Base-by-base conservation (phyloP, 345 rosid genomes). In the Toxicodendron radicans region DNA sequence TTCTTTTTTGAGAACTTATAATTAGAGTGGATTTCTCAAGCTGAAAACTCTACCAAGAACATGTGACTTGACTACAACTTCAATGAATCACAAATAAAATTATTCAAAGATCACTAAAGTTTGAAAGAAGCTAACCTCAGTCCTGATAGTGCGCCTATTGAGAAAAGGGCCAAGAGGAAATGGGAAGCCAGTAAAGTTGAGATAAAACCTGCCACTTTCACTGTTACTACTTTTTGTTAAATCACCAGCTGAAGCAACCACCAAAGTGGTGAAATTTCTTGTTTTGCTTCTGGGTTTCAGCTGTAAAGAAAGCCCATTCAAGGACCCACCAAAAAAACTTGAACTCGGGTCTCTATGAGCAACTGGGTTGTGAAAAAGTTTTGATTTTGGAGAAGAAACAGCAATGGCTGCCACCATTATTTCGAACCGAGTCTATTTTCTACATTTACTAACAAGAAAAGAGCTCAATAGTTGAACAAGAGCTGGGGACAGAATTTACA, bases 101-200 rank as follows among this genome's bases (percentile, higher is more conserved):
- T 46, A 10, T n/a, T 60, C 7, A 59, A 49, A 35, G 45, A 60
- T n/a, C 23, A 66, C 27, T 59, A 21, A 69, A 66, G 53, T 18
- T 1, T 49, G 62, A 65, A 59, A 64, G 58, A 75, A 78, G 62
- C 87, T 46, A 60, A 91, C 97, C 92, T 88, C 99, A 66, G 97
- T 92, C 76, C 94, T 85, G 61, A 80, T 89, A 49, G 99, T 95
- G 67, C 93, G 86, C 58, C 99, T 86, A 69, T 89, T 90, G 79
- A 95, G 93, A 76, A 92, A 92, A 87, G 99, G 99, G 20, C 99
- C 97, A 30, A 95, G 98, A 64, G 99, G 99, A 68, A 95, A 95
- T 72, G 98, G 98, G 57, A 95, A 95, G 3, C 98, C 99, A 18
- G 97, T 95, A 79, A 93, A 76, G 79, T 95, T 95, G 14, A 91